A percentile compares a stretch with the other conserved stretches of the same genome.
These are phyloP conservation scores for Postia placenta DNA, from an alignment of 768 basidiomycete species.

Conservation along the genomic window DNA sequence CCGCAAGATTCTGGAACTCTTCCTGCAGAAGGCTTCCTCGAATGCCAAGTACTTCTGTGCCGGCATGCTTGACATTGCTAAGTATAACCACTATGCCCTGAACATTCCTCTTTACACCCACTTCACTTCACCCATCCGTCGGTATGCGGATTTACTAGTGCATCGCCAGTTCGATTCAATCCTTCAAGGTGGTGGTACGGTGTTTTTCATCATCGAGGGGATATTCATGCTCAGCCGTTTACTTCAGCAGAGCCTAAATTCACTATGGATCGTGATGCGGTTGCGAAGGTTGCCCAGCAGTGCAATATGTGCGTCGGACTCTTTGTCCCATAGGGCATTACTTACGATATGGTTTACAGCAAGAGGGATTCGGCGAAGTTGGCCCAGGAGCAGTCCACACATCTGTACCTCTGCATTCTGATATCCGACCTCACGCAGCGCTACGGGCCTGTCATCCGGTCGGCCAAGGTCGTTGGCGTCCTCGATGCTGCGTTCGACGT, in stretches of 20 bases:
- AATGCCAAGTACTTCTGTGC: conserved; percentile 98
- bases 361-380: conserved; percentile 88
- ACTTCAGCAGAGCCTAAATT: conserved; percentile 74
- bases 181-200: conserved; percentile 61
- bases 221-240: conserved; percentile 5
- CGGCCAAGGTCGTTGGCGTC: conserved; percentile 92
- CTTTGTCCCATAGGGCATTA: conserved; percentile 2
- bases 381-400: conserved; percentile 94
- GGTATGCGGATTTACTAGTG: conserved; percentile 90
- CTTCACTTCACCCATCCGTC: conserved; percentile 89
- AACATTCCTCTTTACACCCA: conserved; percentile 90
- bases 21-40: conserved; percentile 89
- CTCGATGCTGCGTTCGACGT: conserved; percentile 99
- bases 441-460: conserved; percentile 92
- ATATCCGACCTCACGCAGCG: conserved; percentile 91
- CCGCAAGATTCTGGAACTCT: conserved; percentile 71
- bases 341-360: conserved; percentile 31
- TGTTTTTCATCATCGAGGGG: neutral
- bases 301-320: conserved; percentile 78
- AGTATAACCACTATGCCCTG: conserved; percentile 91
- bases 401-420: conserved; percentile 91
- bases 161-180: conserved; percentile 95
- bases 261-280: conserved; percentile 95
- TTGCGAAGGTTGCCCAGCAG: conserved; percentile 96
- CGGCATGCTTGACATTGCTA: conserved; percentile 98